Evolutionary conservation across 2,329 filamentous ascomycete genomes (phyloP), one percentile per base, ranked within the genome.

Genomic region (Colletotrichum sublineola): DNA sequence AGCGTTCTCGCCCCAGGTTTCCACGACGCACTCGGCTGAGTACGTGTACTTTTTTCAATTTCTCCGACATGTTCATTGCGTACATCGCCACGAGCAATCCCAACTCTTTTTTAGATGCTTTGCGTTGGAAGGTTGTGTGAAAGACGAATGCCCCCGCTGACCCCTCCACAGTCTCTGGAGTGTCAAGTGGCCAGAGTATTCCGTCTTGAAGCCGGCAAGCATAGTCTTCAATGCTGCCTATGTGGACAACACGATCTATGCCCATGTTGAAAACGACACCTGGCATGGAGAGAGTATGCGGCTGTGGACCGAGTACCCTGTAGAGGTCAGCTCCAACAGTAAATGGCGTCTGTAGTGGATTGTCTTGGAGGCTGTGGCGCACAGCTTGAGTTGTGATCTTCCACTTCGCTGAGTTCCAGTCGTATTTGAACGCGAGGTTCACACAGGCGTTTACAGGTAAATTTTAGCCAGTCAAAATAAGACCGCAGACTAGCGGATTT

Each of bases 151-250:
- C 24, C 24, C 24, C 24, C 24, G 24, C 24, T 24, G 24, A 24
- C 24, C 24, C 24, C 24, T 24, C 24, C 24, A 24, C 24, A 24
- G 24, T 24, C 24, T 24, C 24, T 24, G 24, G 24, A 24, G 24
- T 24, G 24, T 24, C 24, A 24, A 24, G 18, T 76, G 75, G 74
- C 68, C 74, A 1, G 44, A 56, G 9, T 76, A 75, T 64, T 69
- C 48, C 29, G 31, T 71, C 61, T 44, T 66, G n/a, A 63, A 68
- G 12, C 73, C 75, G 18, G 61, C 44, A 24, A 76, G 75, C 58
- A 72, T 76, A 67, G 67, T 74, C 5, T 68, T 74, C 58, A 75
- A 74, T 64, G 71, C 73, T 38, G 75, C 74, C 8, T 64, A 56
- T 50, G 57, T 63, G 29, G 72, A 74, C 29, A 66, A 75, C 63